Conservation (phyloP, 2,329 filamentous ascomycete genomes). For the Claviceps digitariae region DNA sequence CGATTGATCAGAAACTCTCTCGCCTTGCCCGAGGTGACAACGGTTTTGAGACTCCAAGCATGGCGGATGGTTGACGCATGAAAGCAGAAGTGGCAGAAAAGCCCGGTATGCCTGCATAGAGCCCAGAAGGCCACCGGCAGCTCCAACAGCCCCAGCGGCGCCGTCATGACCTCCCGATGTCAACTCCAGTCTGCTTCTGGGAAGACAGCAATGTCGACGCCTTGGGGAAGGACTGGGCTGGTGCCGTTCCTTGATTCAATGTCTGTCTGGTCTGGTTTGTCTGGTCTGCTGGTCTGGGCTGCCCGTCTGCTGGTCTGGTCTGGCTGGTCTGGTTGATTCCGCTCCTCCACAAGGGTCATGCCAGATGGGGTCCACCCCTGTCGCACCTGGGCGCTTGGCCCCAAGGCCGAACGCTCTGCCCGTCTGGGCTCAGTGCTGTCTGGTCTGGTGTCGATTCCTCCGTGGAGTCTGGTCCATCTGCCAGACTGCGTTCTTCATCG, state of each 20-base stretch:
- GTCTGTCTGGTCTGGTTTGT: no score
- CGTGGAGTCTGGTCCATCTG: background rate
- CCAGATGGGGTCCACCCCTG: conserved; percentile 6
- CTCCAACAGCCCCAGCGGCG: no score
- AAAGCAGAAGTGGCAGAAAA: background rate
- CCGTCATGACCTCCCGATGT: background rate
- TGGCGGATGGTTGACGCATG: background rate
- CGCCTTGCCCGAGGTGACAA: background rate
- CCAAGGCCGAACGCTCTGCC: conserved; percentile 1
- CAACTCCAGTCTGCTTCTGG: no score
- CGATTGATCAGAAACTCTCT: background rate
- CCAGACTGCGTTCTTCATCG: background rate
- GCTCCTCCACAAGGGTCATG: conserved; percentile 2
- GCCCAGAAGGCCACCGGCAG: background rate
- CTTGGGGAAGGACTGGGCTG: no score
- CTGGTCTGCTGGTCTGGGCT: no score
- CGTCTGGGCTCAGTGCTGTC: background rate
- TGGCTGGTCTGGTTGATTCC: background rate
- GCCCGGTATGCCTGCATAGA: no score
- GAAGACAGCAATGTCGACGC: no score
- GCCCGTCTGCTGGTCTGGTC: no score
- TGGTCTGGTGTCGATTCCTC: no score
- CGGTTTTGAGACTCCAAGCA: background rate
- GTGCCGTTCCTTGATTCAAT: no score
- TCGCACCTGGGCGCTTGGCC: conserved; percentile 3